These are phyloP conservation scores for Rhynchospora breviuscula DNA, from an alignment of 176 grass and related monocot species.

Conservation along the genomic window DNA sequence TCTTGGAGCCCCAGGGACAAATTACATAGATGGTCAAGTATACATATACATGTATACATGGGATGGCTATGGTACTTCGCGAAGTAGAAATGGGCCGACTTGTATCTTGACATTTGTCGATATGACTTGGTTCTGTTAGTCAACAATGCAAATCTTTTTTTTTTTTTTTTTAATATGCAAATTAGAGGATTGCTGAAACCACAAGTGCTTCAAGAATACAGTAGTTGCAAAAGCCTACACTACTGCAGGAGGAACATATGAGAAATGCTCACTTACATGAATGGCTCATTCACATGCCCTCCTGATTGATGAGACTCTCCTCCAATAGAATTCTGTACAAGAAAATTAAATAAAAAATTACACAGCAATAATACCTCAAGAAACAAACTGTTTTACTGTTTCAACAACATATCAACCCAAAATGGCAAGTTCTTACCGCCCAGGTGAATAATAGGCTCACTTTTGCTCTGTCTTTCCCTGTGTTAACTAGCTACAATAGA, in stretches of 20 bases:
- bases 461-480: conserved; percentile 87
- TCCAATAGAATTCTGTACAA: conserved; percentile 82
- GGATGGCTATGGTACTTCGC: too few species aligned
- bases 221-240: conserved; percentile 10
- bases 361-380: neutral
- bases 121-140: neutral
- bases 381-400: conserved; percentile 16
- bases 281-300: conserved; percentile 87
- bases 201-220: neutral
- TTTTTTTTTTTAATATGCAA: too few species aligned
- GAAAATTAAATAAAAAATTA: conserved; percentile 25
- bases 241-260: neutral
- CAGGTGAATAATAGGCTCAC: conserved; percentile 84
- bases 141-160: neutral
- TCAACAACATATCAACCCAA: neutral
- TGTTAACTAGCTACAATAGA: conserved; percentile 72
- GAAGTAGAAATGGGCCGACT: too few species aligned
- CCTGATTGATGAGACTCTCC: conserved; percentile 81
- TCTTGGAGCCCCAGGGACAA: neutral
- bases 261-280: conserved; percentile 53
- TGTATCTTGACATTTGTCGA: neutral
- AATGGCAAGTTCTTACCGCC: conserved; percentile 51
- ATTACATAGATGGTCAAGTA: neutral
- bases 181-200: neutral
- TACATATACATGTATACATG: neutral